A percentile compares a stretch with the other conserved stretches of the same genome.
phyloP scores from a whole-genome alignment of 352 stramenopile species.

The Globisporangium okanoganense region DNA sequence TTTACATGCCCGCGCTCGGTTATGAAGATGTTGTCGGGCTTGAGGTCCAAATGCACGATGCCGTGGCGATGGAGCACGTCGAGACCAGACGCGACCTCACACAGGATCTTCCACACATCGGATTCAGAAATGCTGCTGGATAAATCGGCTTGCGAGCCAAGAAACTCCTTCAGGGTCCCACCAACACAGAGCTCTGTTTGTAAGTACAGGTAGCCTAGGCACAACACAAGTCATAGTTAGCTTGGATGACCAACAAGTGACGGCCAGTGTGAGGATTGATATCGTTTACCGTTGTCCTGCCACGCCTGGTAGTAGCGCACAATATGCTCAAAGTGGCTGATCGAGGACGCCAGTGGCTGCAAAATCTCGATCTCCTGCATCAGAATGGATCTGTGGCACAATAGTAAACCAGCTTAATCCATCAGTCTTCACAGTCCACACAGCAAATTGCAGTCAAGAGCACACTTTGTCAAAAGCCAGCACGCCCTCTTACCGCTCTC shows the following conservation, averaged over 20 bases:
- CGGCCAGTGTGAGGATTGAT: too few relatives aligned
- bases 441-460: background rate
- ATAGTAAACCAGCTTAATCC: background rate
- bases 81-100: slow-evolving; percentile 72
- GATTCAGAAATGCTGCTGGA: slow-evolving; percentile 37
- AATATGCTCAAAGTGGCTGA: slow-evolving; percentile 76
- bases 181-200: slow-evolving; percentile 92
- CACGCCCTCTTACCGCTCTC: slow-evolving; percentile 48
- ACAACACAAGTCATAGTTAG: background rate
- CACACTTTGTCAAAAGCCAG: background rate
- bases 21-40: slow-evolving; percentile 96
- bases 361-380: slow-evolving; percentile 63
- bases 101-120: slow-evolving; percentile 72
- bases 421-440: background rate
- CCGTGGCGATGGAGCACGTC: slow-evolving; percentile 85
- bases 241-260: background rate
- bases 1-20: slow-evolving; percentile 60
- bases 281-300: slow-evolving; percentile 85
- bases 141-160: slow-evolving; percentile 22
- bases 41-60: slow-evolving; percentile 96
- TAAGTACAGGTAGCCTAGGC: slow-evolving; percentile 86
- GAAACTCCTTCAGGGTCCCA: slow-evolving; percentile 81
- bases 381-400: slow-evolving; percentile 39
- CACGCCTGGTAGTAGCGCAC: slow-evolving; percentile 94
- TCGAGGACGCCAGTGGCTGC: slow-evolving; percentile 31